phyloP scores from a whole-genome alignment of 352 stramenopile species.

The Phytophthora lateralis region DNA sequence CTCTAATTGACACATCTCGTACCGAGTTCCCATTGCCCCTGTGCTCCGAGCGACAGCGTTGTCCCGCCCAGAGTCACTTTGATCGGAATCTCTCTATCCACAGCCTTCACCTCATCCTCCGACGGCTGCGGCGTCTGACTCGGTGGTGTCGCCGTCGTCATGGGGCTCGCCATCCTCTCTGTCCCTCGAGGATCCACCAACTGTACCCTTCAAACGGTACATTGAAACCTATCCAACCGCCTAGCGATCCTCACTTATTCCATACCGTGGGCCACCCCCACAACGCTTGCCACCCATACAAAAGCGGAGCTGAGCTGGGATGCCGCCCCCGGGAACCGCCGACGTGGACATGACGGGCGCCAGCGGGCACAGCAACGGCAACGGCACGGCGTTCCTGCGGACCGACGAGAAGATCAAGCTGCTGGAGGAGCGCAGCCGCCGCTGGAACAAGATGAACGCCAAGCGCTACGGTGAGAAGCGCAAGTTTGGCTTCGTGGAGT shows the following conservation, averaged over 20 bases:
- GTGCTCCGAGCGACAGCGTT: conserved; percentile 47
- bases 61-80: conserved; percentile 57
- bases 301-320: conserved; percentile 18
- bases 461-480: conserved; percentile 95
- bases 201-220: background rate
- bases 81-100: conserved; percentile 67
- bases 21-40: conserved; percentile 77
- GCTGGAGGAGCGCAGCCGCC: conserved; percentile 82
- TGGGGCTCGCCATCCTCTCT: background rate
- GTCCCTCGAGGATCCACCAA: conserved; percentile 5
- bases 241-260: conserved; percentile 21
- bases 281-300: conserved; percentile 25
- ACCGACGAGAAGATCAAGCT: conserved; percentile 66
- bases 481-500: conserved; percentile 94
- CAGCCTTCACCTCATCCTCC: conserved; percentile 23
- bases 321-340: conserved; percentile 30
- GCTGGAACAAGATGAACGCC: conserved; percentile 91
- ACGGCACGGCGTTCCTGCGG: conserved; percentile 24
- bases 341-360: conserved; percentile 38
- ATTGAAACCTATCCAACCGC: background rate
- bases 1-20: background rate
- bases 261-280: background rate
- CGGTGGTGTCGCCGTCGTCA: background rate
- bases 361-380: conserved; percentile 19
- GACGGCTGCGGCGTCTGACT: conserved; percentile 6